Base-by-base conservation (phyloP, 768 basidiomycete species). In the Pleurotus giganteus region DNA sequence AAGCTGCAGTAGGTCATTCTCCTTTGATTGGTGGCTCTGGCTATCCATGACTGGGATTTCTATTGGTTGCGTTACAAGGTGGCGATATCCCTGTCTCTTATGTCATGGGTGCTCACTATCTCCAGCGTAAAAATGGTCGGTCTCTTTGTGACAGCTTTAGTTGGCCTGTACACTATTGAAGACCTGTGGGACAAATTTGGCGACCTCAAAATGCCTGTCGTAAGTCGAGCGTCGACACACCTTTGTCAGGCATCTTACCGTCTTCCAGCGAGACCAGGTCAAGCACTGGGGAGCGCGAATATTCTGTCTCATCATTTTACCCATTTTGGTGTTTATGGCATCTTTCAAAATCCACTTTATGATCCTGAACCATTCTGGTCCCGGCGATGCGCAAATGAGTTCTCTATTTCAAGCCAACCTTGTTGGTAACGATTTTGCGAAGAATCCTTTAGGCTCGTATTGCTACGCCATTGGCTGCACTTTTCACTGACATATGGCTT, bases 151-250 rank as follows among this genome's bases (percentile, higher is more conserved):
- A 98, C 94, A 1, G 89, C 94, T 6, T 76, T 98, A 47, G 94
- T 98, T 34, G 97, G 97, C 23, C 70, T 97, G 1, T 98, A 99
- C 71, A 98, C 97, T 0, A 83, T 98, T 54, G 95, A 98, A 69
- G 97, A 99, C 64, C 82, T 99, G 6, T 99, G 96, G 96, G 88
- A 95, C 41, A 98, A 98, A 70, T 95, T 98, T 68, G 96, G 96
- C 6, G 95, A 99, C 69, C 76, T 97, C 19, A 87, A 83, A 63
- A 94, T 99, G 90, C 79, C 92, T 26, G 76, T 82, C 56, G 95
- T 97, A 70, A 59, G 92, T 78, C 13, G 9, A 4, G 28, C 26
- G 49, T 17, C 19, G 8, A 11, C 6, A 13, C 13, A 28, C 1
- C 24, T 29, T 13, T 15, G 24, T 15, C 42, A 17, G 34, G 21